Evolutionary conservation across 495 filamentous ascomycete species (phyloP), one percentile per base, ranked within the genome.

Genomic region (Lophium mytilinum): DNA sequence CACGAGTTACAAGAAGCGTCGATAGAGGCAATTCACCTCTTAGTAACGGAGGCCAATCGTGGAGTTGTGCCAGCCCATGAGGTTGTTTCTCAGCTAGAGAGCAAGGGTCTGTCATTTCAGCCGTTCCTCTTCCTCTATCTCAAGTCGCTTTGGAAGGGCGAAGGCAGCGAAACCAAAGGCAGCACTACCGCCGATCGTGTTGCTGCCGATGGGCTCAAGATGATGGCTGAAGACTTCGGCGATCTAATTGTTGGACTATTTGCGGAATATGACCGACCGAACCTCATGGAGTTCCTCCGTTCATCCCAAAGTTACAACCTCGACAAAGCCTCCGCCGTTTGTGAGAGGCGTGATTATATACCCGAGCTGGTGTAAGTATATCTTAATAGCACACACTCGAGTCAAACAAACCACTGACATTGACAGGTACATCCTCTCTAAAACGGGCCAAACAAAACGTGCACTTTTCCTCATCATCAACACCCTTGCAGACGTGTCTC

Each of bases 381-480:
- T 43, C 42, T 37, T 30, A 21, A 3, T 19, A 8, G n/a, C 5
- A 9, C 19, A 15, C 24, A 14, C 37, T 33, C n/a, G 10, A 34
- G 17, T 15, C 14, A 14, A 36, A 46, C 24, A 1, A 45, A 48
- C 34, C 42, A 30, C 42, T 43, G 52, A 51, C 36, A 33, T 17
- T 11, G 11, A 11, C 37, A 68, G 66, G 47, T 94, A 93, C 65
- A 79, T 98, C 9, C 83, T 96, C 52, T 92, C 89, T 37, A 96
- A 96, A 68, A 95, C 89, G 2, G 93, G 93, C 4, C 84, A 96
- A 68, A 90, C 88, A 54, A 93, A 96, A 63, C 80, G 87, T 34
- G 93, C 93, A 0, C 76, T 98, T 9, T 88, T 84, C 62, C 80
- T 96, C 46, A 97, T 98, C 60, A 90, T 96, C 64, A 87, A 91